These are phyloP conservation scores for Oryza punctata DNA, from an alignment of 176 grass and related monocot genomes.

Conservation along the genomic window DNA sequence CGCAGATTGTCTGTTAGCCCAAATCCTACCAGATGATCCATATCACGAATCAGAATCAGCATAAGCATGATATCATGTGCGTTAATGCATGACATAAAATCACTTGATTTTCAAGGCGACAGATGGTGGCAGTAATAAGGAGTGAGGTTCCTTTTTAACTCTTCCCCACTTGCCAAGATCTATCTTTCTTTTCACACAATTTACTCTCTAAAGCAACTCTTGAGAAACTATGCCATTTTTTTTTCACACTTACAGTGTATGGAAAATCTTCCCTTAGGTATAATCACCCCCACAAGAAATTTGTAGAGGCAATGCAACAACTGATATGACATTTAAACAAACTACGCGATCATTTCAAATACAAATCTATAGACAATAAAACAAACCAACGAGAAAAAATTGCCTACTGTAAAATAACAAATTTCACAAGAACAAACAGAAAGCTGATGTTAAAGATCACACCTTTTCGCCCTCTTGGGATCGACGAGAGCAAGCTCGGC, in stretches of 20 bases:
- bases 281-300: background rate
- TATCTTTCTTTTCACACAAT: background rate
- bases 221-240: background rate
- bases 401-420: background rate
- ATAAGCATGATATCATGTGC: constrained; percentile 33
- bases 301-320: background rate
- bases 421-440: constrained; percentile 5
- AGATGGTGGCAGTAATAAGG: background rate
- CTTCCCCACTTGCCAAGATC: background rate
- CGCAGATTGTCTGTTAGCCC: constrained; percentile 83
- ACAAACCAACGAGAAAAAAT: background rate
- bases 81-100: background rate
- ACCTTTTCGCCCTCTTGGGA: constrained; percentile 97
- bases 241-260: background rate
- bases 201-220: background rate
- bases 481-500: constrained; percentile 95
- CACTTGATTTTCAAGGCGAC: constrained; percentile 4
- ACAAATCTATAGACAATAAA: background rate
- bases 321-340: constrained; percentile 2
- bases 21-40: constrained; percentile 59
- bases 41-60: constrained; percentile 22
- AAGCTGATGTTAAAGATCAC: background rate
- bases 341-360: constrained; percentile 1
- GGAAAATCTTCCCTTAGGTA: background rate
- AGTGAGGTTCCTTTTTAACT: background rate